A percentile compares a stretch with the other conserved stretches of the same genome.
These are phyloP conservation scores for Leucosporidium creatinivorum DNA, from an alignment of 768 basidiomycete genomes.

Conservation along the genomic window DNA sequence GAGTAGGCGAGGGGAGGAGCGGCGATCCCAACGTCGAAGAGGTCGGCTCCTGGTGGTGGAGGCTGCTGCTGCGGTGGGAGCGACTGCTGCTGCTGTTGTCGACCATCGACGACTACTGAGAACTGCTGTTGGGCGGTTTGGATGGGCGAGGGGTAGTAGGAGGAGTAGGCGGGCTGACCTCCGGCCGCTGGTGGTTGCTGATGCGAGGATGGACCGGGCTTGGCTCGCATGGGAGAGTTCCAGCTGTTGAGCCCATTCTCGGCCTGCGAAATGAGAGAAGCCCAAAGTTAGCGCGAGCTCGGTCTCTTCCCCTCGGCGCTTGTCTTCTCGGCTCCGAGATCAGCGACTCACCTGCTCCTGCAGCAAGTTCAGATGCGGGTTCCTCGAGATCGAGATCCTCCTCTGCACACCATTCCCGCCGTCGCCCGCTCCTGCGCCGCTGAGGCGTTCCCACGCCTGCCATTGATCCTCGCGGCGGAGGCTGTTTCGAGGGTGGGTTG, in stretches of 20 bases:
- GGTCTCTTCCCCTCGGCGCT: no score
- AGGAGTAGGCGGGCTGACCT: conserved; percentile 12
- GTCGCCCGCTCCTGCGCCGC: conserved; percentile 56
- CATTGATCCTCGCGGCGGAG: conserved; percentile 90
- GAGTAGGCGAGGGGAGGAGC: conserved; percentile 70
- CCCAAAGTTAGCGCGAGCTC: neutral
- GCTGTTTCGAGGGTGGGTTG: conserved; percentile 74
- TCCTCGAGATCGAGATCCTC: conserved; percentile 55
- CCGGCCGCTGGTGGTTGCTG: neutral
- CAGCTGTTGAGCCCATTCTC: conserved; percentile 26
- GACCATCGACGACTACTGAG: conserved; percentile 32
- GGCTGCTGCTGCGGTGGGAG: no score
- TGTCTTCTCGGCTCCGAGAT: no score
- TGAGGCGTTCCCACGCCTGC: conserved; percentile 90
- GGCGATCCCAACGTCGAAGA: conserved; percentile 52
- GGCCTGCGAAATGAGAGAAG: conserved; percentile 15
- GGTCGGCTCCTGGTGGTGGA: neutral
- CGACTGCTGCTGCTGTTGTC: conserved; percentile 1
- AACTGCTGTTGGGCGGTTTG: conserved; percentile 46
- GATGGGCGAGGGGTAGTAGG: conserved; percentile 54
- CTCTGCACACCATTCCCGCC: conserved; percentile 34
- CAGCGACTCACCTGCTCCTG: conserved; percentile 72
- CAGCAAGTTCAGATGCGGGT: conserved; percentile 81
- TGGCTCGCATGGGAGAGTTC: conserved; percentile 27
- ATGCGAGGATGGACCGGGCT: neutral